Conservation (phyloP, 2,329 filamentous ascomycete species). For the Aspergillus unguis region DNA sequence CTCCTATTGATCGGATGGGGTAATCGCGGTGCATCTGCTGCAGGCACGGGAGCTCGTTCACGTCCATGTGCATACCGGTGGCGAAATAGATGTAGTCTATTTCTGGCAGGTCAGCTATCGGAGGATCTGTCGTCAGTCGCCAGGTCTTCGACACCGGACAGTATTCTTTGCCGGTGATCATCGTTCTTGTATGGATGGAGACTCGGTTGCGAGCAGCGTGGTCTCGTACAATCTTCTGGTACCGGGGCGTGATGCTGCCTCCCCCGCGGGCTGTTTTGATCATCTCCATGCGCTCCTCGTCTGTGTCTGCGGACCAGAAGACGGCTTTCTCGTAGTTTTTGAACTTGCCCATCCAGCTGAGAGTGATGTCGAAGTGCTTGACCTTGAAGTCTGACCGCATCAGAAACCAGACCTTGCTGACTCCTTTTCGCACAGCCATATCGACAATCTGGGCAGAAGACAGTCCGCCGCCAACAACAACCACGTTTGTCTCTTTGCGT, state of each 20-base stretch:
- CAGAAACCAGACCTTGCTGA: conserved; percentile 66
- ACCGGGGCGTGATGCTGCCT: conserved; percentile 70
- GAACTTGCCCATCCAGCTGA: conserved; percentile 80
- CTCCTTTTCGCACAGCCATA: conserved; percentile 61
- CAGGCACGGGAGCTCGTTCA: conserved; percentile 60
- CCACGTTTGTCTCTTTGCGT: conserved; percentile 56
- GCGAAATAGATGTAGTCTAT: conserved; percentile 73
- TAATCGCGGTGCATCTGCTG: conserved; percentile 56
- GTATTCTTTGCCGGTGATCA: conserved; percentile 52
- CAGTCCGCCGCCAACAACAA: conserved; percentile 71
- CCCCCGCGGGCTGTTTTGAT: conserved; percentile 66
- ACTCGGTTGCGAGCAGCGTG: conserved; percentile 55
- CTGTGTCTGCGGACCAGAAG: conserved; percentile 73
- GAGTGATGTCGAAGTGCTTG: conserved; percentile 74
- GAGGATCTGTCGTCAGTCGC: conserved; percentile 53
- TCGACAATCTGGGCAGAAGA: conserved; percentile 73
- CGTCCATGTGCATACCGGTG: conserved; percentile 66
- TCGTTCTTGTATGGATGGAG: conserved; percentile 57
- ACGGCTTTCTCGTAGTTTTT: conserved; percentile 71
- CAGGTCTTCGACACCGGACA: conserved; percentile 48
- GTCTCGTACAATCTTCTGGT: conserved; percentile 63
- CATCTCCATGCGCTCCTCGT: conserved; percentile 65
- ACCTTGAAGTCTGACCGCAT: conserved; percentile 60
- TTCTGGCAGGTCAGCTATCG: conserved; percentile 47
- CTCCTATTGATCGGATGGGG: conserved; percentile 61